Evolutionary conservation across 2,329 filamentous ascomycete genomes (phyloP).

Genomic region (Pseudopyricularia javanii): DNA sequence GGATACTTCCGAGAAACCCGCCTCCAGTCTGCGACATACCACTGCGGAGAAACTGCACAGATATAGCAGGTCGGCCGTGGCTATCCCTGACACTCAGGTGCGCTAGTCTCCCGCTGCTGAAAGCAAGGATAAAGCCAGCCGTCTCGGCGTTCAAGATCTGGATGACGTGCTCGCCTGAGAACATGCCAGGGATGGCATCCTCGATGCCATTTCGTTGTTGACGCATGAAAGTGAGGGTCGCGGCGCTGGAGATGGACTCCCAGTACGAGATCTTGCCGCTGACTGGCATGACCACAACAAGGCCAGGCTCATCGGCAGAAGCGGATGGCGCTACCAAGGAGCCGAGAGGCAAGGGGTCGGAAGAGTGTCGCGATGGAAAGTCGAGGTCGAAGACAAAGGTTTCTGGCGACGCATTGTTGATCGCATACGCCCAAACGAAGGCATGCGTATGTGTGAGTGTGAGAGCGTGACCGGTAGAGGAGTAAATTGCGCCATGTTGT

Average conservation of each 20-base stretch:
- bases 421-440: conserved; percentile 80
- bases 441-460: conserved; percentile 72
- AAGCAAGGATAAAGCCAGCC: conserved; percentile 73
- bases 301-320: conserved; percentile 67
- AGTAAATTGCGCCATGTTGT: conserved; percentile 55
- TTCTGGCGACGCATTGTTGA: conserved; percentile 55
- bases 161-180: conserved; percentile 64
- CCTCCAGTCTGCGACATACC: conserved; percentile 40
- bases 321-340: conserved; percentile 70
- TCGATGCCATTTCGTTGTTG: conserved; percentile 74
- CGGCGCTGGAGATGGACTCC: conserved; percentile 86
- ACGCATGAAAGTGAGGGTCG: conserved; percentile 70
- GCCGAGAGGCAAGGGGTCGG: conserved; percentile 69
- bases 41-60: conserved; percentile 62
- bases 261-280: conserved; percentile 85
- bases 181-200: conserved; percentile 59
- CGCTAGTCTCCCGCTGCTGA: conserved; percentile 76
- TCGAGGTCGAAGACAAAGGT: conserved; percentile 73
- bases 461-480: conserved; percentile 60
- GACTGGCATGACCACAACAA: conserved; percentile 74
- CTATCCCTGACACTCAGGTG: conserved; percentile 78
- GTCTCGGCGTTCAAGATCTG: conserved; percentile 73
- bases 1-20: conserved; percentile 72
- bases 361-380: conserved; percentile 51
- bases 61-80: conserved; percentile 74